Evolutionary conservation across 2,329 filamentous ascomycete species (phyloP).

Genomic region (Penicillium sp.): DNA sequence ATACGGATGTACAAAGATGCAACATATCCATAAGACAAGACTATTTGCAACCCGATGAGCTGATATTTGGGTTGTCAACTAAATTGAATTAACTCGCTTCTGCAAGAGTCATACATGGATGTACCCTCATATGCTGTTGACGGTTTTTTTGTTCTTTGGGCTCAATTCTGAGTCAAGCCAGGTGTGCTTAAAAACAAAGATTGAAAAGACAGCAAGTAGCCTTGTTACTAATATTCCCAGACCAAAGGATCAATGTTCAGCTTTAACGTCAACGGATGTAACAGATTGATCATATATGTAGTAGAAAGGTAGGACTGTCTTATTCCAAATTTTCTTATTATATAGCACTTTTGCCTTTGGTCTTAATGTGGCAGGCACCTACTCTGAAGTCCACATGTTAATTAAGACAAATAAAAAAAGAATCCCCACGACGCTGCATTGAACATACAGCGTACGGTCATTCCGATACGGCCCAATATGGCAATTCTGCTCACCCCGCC

Average conservation of each 20-base stretch:
- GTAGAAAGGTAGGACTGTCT: background rate
- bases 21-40: background rate
- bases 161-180: too few species aligned
- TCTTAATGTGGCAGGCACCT: background rate
- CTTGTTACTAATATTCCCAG: too few species aligned
- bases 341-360: too few species aligned
- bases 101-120: background rate
- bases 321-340: too few species aligned
- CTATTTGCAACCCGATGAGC: background rate
- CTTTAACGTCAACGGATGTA: background rate
- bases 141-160: too few species aligned
- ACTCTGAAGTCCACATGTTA: background rate
- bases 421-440: background rate
- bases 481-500: background rate
- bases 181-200: background rate
- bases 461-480: background rate
- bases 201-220: too few species aligned
- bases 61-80: background rate
- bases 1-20: background rate
- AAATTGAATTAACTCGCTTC: rapidly evolving
- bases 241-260: background rate
- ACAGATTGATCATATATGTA: too few species aligned
- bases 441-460: background rate
- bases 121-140: background rate
- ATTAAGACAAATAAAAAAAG: background rate